Evolutionary conservation across 768 basidiomycete genomes (phyloP), one percentile per base, ranked within the genome.

Genomic region (Artomyces pyxidatus): DNA sequence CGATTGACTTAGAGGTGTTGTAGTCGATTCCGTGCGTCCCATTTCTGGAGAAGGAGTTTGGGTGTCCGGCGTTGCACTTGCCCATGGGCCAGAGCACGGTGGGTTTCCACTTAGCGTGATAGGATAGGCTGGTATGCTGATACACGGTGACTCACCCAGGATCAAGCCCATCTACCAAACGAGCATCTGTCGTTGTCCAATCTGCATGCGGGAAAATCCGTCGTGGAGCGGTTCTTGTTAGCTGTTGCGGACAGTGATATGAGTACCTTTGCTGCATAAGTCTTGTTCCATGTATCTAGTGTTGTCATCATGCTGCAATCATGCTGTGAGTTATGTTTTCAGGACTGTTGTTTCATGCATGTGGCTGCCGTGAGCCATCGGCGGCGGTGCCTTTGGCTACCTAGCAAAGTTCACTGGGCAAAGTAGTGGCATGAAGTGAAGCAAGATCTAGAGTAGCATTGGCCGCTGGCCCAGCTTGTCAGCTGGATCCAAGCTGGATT

Each of bases 11-110:
- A 42, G 10, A 16, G 22, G 10, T 27, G 7, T 14, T 51, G 37
- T 57, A 94, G 91, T 91, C 90, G 6, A 92, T 97, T 45, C 96
- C 96, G 4, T 90, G 90, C 2, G 80, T 98, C 0, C 95, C 94
- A 0, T 94, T 83, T 65, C 72, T 99, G 3, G 96, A 99, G 66
- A 91, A 92, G 57, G 82, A 85, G 61, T 95, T 99, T 56, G 71
- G 74, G 1, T 96, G 92, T 48, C 85, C 81, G 42, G 91, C 91
- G 17, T 73, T 98, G 10, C 96, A 99, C 66, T 74, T 99, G 2
- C 96, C 96, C 0, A 81, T 99, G 68, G 96, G 95, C 0, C 91
- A 95, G 62, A 88, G 87, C 63, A 80, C 84, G 35, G 90, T 90
- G 54, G 61, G 82, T 69, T 1, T 16, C 32, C 6, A 22, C 46